phyloP scores from a whole-genome alignment of 345 rosid genomes.

The Geranium brycei region DNA sequence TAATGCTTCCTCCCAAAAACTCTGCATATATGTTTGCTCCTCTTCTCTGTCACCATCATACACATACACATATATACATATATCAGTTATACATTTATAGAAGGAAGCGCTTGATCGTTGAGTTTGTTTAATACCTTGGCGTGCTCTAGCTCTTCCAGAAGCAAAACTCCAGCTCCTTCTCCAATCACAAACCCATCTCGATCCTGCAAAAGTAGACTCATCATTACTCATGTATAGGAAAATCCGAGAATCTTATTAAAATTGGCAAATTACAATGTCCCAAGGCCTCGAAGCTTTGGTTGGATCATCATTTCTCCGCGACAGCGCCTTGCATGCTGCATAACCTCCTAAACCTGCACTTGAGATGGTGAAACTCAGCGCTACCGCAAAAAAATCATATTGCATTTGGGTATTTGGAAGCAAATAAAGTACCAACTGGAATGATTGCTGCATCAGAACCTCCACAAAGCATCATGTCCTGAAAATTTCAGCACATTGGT shows the following conservation, averaged over 20 bases:
- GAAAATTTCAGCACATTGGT: constrained; percentile 3
- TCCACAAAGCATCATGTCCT: constrained; percentile 52
- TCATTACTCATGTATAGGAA: no score
- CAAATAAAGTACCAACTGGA: constrained; percentile 28
- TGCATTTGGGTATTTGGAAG: no score
- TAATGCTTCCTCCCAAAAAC: constrained; percentile 48
- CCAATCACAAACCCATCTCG: constrained; percentile 57
- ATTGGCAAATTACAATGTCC: constrained; percentile 29
- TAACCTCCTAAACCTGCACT: constrained; percentile 43
- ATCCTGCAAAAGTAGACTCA: constrained; percentile 15
- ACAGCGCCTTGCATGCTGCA: constrained; percentile 37
- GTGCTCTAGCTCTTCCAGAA: constrained; percentile 47
- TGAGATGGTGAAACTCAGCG: not conserved
- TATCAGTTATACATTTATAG: no score
- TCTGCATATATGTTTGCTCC: constrained; percentile 46
- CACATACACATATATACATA: no score
- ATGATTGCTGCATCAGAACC: constrained; percentile 43
- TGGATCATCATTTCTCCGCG: constrained; percentile 40
- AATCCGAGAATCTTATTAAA: no score
- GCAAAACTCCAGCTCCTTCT: constrained; percentile 54
- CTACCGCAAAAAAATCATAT: no score
- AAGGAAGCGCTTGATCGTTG: not conserved
- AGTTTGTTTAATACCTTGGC: constrained; percentile 26
- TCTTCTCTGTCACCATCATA: constrained; percentile 24
- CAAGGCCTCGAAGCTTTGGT: constrained; percentile 52